These are phyloP conservation scores for Aspergillus sp. DNA, from an alignment of 2,329 filamentous ascomycete species.

Conservation along the genomic window DNA sequence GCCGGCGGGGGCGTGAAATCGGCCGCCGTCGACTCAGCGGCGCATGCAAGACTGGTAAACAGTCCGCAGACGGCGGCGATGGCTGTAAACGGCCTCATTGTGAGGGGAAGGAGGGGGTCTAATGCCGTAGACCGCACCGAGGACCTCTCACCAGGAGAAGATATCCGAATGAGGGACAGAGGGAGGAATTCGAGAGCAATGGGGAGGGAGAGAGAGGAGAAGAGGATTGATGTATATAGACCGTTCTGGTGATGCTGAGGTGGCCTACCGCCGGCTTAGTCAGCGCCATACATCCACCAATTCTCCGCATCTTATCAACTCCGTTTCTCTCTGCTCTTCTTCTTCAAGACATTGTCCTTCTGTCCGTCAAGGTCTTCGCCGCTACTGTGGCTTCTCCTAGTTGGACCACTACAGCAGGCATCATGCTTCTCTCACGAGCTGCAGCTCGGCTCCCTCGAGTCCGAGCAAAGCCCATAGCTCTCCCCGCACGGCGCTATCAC, in stretches of 20 bases:
- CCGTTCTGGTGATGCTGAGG: constrained; percentile 33
- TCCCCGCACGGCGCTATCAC: constrained; percentile 24
- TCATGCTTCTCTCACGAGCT: constrained; percentile 23
- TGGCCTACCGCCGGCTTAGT: constrained; percentile 30
- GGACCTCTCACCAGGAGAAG: constrained; percentile 20
- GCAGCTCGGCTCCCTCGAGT: constrained; percentile 18
- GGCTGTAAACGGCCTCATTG: constrained; percentile 42
- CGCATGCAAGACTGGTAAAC: constrained; percentile 32
- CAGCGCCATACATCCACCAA: constrained; percentile 7
- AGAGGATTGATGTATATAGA: constrained; percentile 12
- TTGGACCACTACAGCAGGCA: background rate
- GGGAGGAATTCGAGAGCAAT: constrained; percentile 9
- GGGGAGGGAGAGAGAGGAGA: background rate
- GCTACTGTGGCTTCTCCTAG: too few species aligned
- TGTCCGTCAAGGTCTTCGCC: too few species aligned
- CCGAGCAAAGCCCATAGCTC: constrained; percentile 5
- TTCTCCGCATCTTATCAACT: background rate
- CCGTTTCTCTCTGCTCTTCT: constrained; percentile 20
- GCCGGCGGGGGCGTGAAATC: constrained; percentile 60
- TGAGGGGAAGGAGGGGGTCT: constrained; percentile 24
- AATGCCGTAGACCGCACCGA: constrained; percentile 26
- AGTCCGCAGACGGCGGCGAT: constrained; percentile 36
- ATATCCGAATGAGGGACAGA: constrained; percentile 12
- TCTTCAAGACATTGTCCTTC: constrained; percentile 9
- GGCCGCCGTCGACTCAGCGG: constrained; percentile 28